Evolutionary conservation across 805 yeast genomes (phyloP).

Genomic region (Kuraishia hungarica): DNA sequence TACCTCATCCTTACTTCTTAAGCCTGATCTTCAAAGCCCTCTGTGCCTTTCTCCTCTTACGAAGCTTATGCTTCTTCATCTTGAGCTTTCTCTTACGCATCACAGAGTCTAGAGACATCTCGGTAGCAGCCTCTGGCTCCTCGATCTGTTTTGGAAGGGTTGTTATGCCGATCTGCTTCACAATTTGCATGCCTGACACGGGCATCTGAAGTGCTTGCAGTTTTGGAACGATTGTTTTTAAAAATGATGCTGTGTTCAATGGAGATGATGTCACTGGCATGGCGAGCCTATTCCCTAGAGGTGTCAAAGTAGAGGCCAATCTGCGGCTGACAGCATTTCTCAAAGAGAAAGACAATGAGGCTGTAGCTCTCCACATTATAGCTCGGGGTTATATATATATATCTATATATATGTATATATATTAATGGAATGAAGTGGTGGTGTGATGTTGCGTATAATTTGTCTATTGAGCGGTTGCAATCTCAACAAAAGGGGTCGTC

Average conservation of each 20-base stretch:
- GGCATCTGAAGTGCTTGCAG: neutral
- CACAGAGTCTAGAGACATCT: conserved; percentile 54
- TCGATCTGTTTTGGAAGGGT: neutral
- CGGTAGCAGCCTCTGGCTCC: conserved; percentile 2
- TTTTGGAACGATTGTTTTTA: neutral
- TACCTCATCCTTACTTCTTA: conserved; percentile 24
- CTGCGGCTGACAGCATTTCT: neutral
- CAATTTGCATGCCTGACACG: neutral
- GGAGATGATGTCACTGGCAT: neutral
- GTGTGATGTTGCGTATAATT: too few relatives aligned
- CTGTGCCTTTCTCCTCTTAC: conserved; percentile 94
- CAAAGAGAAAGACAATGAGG: neutral
- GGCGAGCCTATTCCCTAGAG: neutral
- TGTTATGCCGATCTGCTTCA: neutral
- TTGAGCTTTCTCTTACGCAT: conserved; percentile 81
- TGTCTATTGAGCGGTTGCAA: too few relatives aligned
- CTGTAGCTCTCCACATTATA: neutral
- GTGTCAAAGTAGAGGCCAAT: neutral
- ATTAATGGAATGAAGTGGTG: too few relatives aligned
- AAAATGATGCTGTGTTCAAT: neutral
- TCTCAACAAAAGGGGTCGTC: too few relatives aligned
- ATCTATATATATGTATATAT: too few relatives aligned
- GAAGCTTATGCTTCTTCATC: conserved; percentile 96
- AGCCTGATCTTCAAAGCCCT: conserved; percentile 70
- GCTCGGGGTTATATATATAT: too few relatives aligned